These are phyloP conservation scores for Thraustochytrium sp. DNA, from an alignment of 352 stramenopile genomes.

Conservation along the genomic window DNA sequence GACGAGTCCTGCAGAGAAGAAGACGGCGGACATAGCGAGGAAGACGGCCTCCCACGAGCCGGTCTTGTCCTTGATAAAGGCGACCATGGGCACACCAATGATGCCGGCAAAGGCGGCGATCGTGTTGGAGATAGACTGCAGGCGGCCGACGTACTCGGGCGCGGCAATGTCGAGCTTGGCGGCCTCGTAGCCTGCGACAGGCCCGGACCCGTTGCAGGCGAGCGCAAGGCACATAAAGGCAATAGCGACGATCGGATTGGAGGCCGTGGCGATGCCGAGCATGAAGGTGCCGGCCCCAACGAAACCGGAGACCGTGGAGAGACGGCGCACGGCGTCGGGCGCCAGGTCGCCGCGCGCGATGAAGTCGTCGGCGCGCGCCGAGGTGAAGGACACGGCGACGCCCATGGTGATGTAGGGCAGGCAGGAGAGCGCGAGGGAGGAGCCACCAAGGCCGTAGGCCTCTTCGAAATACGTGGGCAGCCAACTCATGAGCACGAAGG, in stretches of 20 bases:
- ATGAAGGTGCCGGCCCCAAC: constrained; percentile 17
- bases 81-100: constrained; percentile 41
- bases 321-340: not conserved
- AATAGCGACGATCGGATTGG: not conserved
- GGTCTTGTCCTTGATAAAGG: constrained; percentile 21
- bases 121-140: constrained; percentile 45
- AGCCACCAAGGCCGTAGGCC: constrained; percentile 8
- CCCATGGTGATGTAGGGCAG: constrained; percentile 28
- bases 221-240: constrained; percentile 36
- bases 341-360: constrained; percentile 2
- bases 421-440: constrained; percentile 6
- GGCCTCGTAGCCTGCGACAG: constrained; percentile 38
- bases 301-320: constrained; percentile 13
- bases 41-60: constrained; percentile 29
- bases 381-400: constrained; percentile 14
- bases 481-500: constrained; percentile 33
- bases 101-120: constrained; percentile 40
- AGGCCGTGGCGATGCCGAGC: not conserved
- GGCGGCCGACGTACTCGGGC: constrained; percentile 17
- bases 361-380: not conserved
- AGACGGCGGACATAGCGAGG: constrained; percentile 12
- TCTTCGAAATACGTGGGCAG: constrained; percentile 39
- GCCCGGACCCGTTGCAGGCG: constrained; percentile 26
- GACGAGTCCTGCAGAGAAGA: constrained; percentile 33
- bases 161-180: constrained; percentile 35